Conservation (phyloP, 2,329 filamentous ascomycete species). For the Fusarium xylarioides region DNA sequence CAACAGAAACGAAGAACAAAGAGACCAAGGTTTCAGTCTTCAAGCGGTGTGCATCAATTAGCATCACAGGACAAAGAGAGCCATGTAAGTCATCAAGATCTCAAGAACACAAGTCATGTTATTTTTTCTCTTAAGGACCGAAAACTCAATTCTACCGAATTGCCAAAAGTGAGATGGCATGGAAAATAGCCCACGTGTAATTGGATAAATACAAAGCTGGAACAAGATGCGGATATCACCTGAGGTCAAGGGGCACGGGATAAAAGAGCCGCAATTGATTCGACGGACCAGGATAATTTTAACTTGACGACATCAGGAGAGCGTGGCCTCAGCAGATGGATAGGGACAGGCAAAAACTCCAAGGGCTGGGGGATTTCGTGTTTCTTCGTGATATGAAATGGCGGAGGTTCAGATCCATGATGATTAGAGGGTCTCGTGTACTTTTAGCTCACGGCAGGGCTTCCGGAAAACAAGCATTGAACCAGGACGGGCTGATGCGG, state of each 20-base stretch:
- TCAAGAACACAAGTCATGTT: not conserved
- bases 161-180: constrained; percentile 26
- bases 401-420: constrained; percentile 17
- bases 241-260: constrained; percentile 24
- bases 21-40: constrained; percentile 9
- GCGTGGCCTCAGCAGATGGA: constrained; percentile 5
- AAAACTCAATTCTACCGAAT: not conserved
- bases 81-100: constrained; percentile 7
- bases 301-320: constrained; percentile 21
- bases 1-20: not conserved
- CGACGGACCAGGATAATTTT: not conserved
- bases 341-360: not conserved
- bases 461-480: constrained; percentile 28
- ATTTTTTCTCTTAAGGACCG: not conserved
- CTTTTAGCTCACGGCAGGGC: constrained; percentile 1
- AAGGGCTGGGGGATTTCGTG: constrained; percentile 9
- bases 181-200: constrained; percentile 14
- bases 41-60: constrained; percentile 24
- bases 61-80: constrained; percentile 4
- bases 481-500: constrained; percentile 35
- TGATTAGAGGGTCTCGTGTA: constrained; percentile 18
- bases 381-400: constrained; percentile 24
- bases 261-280: constrained; percentile 26
- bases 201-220: not conserved
- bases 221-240: constrained; percentile 24